These are phyloP conservation scores for Carex pumila DNA, from an alignment of 176 grass and related monocot species.

Conservation along the genomic window DNA sequence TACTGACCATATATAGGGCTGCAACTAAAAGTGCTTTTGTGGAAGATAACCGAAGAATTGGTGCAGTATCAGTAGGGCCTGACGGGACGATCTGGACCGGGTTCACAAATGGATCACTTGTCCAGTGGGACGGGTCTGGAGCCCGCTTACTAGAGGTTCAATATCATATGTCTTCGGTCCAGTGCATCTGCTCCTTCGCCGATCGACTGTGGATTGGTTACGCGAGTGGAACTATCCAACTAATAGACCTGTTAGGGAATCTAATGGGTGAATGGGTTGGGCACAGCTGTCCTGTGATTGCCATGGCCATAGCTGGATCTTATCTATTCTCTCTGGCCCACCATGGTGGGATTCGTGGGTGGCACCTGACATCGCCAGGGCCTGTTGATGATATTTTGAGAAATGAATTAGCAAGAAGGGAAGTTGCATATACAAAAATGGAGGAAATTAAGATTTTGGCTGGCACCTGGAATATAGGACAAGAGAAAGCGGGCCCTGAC, in stretches of 20 bases:
- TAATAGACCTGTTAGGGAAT: conserved; percentile 67
- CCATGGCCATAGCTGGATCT: conserved; percentile 60
- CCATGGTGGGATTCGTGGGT: conserved; percentile 91
- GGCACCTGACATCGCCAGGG: conserved; percentile 77
- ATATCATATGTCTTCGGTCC: conserved; percentile 72
- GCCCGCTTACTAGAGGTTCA: conserved; percentile 66
- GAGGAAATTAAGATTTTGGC: conserved; percentile 88
- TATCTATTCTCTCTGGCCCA: conserved; percentile 83
- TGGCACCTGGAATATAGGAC: conserved; percentile 96
- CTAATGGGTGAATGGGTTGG: conserved; percentile 82
- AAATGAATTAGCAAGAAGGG: conserved; percentile 64
- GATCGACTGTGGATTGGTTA: conserved; percentile 87
- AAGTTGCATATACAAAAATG: conserved; percentile 78
- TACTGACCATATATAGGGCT: conserved; percentile 30
- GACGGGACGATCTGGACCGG: conserved; percentile 87
- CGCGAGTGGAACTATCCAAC: conserved; percentile 69
- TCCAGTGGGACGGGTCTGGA: conserved; percentile 83
- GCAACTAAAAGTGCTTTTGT: conserved; percentile 83
- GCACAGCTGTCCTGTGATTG: conserved; percentile 79
- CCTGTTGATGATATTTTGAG: conserved; percentile 76
- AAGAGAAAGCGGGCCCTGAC: conserved; percentile 73
- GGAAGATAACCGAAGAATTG: conserved; percentile 75
- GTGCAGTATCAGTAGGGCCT: conserved; percentile 53
- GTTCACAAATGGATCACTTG: conserved; percentile 78
- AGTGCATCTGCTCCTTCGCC: conserved; percentile 75